Conservation (phyloP, 352 stramenopile genomes). For the Globisporangium ultimum region DNA sequence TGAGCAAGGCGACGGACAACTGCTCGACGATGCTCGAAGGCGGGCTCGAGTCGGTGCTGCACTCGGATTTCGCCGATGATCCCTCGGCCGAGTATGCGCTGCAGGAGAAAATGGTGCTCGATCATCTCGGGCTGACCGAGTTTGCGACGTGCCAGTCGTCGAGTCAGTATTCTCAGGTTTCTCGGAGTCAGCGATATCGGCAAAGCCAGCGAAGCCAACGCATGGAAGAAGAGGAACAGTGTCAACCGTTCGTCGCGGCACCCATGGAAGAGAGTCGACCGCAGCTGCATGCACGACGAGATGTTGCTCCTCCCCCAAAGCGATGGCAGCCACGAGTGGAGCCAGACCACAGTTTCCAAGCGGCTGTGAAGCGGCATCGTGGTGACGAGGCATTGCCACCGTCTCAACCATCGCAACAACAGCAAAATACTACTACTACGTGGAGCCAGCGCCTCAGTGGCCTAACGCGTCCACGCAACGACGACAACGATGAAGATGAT, state of each 20-base stretch:
- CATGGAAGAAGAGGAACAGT: slow-evolving; percentile 5
- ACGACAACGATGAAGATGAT: slow-evolving; percentile 2
- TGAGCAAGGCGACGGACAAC: slow-evolving; percentile 66
- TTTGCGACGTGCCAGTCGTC: slow-evolving; percentile 31
- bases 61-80: slow-evolving; percentile 64
- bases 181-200: background rate
- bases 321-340: slow-evolving; percentile 9
- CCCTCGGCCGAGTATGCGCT: slow-evolving; percentile 57
- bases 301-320: background rate
- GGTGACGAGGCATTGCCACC: background rate
- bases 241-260: slow-evolving; percentile 1
- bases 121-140: slow-evolving; percentile 57
- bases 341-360: background rate
- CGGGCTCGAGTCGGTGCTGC: slow-evolving; percentile 58
- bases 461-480: background rate
- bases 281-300: slow-evolving; percentile 1
- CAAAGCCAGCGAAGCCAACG: background rate
- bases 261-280: background rate
- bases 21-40: slow-evolving; percentile 51
- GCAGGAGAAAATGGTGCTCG: slow-evolving; percentile 69
- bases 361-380: slow-evolving; percentile 4
- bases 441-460: slow-evolving; percentile 15
- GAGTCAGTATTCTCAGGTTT: slow-evolving; percentile 9
- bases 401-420: background rate
- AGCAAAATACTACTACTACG: slow-evolving; percentile 4